Evolutionary conservation across 2,329 filamentous ascomycete genomes (phyloP), one percentile per base, ranked within the genome.

Genomic region (Sarocladium kiliense): DNA sequence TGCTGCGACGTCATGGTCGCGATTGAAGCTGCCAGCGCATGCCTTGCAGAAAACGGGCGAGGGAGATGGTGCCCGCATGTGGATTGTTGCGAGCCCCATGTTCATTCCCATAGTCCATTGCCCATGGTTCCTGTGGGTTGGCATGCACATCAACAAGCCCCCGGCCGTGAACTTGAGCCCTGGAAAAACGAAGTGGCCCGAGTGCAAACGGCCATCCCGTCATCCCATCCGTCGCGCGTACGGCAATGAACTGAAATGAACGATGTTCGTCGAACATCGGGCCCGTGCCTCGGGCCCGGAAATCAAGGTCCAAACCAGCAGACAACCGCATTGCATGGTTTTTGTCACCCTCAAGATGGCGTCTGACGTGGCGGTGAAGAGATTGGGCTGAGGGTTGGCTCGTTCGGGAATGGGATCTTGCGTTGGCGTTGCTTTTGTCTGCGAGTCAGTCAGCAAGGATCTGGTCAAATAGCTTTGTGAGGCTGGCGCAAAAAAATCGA

Each of bases 401-500:
- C n/a, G 26, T 36, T 51, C 30, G 23, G 44, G 44, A 21, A 51
- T 9, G 30, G 44, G 44, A 47, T 27, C 14, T 47, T n/a, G 44
- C 44, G 25, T 27, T 47, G 44, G 44, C 25, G 44, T 47, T 27
- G 25, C 44, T 51, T 51, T 51, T 51, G 47, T 3, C 47, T 51
- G 47, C 47, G 47, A 51, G 47, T 51, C 47, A 51, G 47, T 51
- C 26, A 36, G 27, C 47, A 51, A 23, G 47, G 47, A 51, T 51
- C 47, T 23, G 27, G 14, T 4, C 47, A 32, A 51, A 32, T 51
- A 36, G n/a, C 21, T 34, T 36, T 34, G 47, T 51, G 47, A 51
- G 47, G 47, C 47, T 51, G 47, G 26, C 47, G n/a, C 12, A 27
- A 51, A 27, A 5, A 51, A 51, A 51, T 36, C 21, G 26, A 19